Evolutionary conservation across 2,329 filamentous ascomycete species (phyloP).

Genomic region (Apiospora saccharicola): DNA sequence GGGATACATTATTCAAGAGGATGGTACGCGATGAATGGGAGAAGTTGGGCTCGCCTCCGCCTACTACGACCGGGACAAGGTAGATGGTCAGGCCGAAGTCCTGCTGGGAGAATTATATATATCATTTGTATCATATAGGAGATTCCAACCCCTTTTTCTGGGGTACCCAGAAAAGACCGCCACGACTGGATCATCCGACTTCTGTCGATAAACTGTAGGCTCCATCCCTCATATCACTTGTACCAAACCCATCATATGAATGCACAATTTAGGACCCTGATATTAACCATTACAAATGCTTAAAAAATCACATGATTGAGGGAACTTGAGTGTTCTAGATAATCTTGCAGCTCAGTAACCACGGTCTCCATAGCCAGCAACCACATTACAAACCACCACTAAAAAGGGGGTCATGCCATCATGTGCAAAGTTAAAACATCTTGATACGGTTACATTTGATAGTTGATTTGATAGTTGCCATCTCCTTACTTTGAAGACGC

Average conservation of each 20-base stretch:
- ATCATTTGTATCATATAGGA: too few relatives aligned
- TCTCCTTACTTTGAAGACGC: not conserved
- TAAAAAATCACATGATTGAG: not conserved
- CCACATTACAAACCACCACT: not conserved
- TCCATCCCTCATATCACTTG: not conserved
- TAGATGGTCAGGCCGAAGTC: not conserved
- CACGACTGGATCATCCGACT: too few relatives aligned
- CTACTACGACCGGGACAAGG: not conserved
- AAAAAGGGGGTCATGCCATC: not conserved
- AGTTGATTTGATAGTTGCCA: conserved; percentile 9
- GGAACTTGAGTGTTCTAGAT: not conserved
- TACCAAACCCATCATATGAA: not conserved
- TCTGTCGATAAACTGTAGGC: not conserved
- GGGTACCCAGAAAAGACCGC: too few relatives aligned
- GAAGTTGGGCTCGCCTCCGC: not conserved
- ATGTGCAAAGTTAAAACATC: too few relatives aligned
- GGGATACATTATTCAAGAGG: conserved; percentile 33
- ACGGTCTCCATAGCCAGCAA: not conserved
- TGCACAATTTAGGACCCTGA: not conserved
- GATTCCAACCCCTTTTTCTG: too few relatives aligned
- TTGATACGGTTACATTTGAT: conserved; percentile 29
- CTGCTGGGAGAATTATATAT: not conserved
- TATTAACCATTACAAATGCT: not conserved
- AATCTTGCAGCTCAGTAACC: not conserved
- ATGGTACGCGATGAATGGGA: conserved; percentile 40